These are phyloP conservation scores for Penicillium paneum DNA, from an alignment of 2,329 filamentous ascomycete species.

Conservation along the genomic window DNA sequence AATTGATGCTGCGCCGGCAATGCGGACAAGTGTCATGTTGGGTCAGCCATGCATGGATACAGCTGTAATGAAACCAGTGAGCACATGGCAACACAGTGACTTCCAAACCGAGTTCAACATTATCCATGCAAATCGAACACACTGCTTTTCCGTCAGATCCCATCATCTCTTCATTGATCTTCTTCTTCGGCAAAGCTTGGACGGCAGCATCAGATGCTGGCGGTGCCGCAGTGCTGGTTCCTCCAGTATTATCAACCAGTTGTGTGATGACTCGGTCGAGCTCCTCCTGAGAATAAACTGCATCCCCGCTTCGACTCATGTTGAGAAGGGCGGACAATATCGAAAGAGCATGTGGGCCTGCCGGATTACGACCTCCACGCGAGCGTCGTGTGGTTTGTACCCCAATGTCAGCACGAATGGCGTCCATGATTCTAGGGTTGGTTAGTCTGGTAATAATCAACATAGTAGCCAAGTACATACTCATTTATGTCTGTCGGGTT, in stretches of 20 bases:
- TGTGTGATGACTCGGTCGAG: constrained; percentile 83
- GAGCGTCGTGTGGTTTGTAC: constrained; percentile 3
- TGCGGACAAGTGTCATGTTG: constrained; percentile 89
- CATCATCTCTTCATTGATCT: constrained; percentile 68
- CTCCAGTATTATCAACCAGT: constrained; percentile 74
- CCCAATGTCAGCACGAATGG: constrained; percentile 26
- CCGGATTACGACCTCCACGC: constrained; percentile 16
- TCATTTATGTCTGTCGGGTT: constrained; percentile 49
- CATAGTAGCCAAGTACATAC: constrained; percentile 36
- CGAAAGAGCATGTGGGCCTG: constrained; percentile 41
- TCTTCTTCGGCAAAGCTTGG: constrained; percentile 66
- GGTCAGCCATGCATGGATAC: constrained; percentile 76
- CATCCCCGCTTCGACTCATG: constrained; percentile 63
- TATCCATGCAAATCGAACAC: constrained; percentile 94
- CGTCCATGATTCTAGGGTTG: constrained; percentile 26
- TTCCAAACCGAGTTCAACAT: constrained; percentile 68
- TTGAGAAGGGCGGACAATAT: constrained; percentile 44
- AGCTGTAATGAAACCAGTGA: constrained; percentile 89
- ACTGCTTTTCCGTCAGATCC: constrained; percentile 66
- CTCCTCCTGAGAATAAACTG: constrained; percentile 85
- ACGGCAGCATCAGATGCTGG: constrained; percentile 77
- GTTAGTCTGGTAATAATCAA: constrained; percentile 4
- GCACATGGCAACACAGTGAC: constrained; percentile 78
- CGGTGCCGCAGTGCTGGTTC: constrained; percentile 70
- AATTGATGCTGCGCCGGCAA: constrained; percentile 42